Conservation (phyloP, 306 rosid genomes). For the Alnus rubra region DNA sequence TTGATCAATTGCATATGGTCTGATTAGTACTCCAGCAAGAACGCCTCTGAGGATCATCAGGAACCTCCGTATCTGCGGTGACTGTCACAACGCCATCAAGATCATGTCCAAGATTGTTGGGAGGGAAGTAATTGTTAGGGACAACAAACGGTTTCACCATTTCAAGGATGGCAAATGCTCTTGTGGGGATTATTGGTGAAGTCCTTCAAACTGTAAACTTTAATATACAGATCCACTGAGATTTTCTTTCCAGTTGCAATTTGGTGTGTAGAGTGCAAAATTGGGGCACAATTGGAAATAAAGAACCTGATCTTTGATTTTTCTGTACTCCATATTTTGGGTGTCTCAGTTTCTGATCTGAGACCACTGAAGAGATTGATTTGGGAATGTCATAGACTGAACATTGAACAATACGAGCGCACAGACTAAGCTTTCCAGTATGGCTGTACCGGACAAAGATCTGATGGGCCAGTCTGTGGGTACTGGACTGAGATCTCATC, state of each 20-base stretch:
- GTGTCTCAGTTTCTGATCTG: too few species aligned
- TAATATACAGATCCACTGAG: constrained; percentile 8
- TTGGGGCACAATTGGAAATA: too few species aligned
- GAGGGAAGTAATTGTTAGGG: constrained; percentile 72
- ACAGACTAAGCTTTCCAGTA: too few species aligned
- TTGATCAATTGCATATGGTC: constrained; percentile 86
- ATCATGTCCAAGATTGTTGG: constrained; percentile 91
- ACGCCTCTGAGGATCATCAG: constrained; percentile 82
- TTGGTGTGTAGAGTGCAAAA: constrained; percentile 27
- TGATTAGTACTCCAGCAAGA: constrained; percentile 83
- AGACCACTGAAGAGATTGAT: too few species aligned
- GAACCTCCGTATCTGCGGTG: constrained; percentile 79
- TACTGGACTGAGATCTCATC: too few species aligned
- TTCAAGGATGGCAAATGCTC: constrained; percentile 91
- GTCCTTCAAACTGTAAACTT: constrained; percentile 12
- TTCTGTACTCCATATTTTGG: too few species aligned
- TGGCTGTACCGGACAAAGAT: too few species aligned
- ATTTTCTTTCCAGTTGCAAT: constrained; percentile 19
- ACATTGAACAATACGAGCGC: too few species aligned
- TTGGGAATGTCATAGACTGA: too few species aligned
- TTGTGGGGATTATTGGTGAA: constrained; percentile 93
- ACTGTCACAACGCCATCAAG: constrained; percentile 90
- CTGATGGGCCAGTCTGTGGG: too few species aligned
- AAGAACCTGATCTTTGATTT: too few species aligned
- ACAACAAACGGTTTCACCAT: constrained; percentile 86